A percentile compares a stretch with the other conserved stretches of the same genome.
phyloP scores from a whole-genome alignment of 2,329 filamentous ascomycete species.

The Colletotrichum acutatum region DNA sequence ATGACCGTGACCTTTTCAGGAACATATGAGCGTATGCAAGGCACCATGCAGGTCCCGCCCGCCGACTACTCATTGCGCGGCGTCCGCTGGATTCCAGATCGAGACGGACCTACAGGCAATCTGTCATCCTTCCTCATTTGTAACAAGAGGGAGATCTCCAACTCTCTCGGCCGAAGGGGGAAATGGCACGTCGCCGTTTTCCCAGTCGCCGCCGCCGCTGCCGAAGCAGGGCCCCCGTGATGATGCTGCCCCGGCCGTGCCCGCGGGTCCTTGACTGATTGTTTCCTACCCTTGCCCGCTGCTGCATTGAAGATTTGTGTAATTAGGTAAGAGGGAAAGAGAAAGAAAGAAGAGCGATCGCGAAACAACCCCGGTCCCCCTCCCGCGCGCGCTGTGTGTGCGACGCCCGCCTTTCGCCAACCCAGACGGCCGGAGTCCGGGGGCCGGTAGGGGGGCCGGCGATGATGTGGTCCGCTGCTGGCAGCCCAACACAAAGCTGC shows the following conservation, averaged over 20 bases:
- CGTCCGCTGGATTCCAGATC: not conserved
- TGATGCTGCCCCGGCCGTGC: not conserved
- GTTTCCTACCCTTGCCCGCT: not conserved
- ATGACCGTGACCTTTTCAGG: not conserved
- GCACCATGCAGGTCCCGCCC: not conserved
- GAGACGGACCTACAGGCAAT: not conserved
- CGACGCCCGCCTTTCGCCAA: not conserved
- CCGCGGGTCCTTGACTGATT: not conserved
- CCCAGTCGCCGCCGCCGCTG: no score
- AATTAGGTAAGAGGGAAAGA: not conserved
- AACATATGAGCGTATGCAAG: not conserved
- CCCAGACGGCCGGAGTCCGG: conserved; percentile 9
- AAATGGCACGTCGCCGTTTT: not conserved
- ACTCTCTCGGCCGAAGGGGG: not conserved
- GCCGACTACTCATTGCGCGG: not conserved
- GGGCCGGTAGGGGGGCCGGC: not conserved
- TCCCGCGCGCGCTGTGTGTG: not conserved
- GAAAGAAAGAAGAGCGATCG: not conserved
- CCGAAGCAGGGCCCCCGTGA: not conserved
- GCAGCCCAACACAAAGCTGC: no score
- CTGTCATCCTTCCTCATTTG: not conserved
- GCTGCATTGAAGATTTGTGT: not conserved
- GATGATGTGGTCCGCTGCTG: not conserved
- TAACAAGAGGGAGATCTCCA: no score
- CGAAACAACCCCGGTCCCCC: not conserved